These are phyloP conservation scores for Paramecium sonneborni DNA, from an alignment of 73 alveolate species.

Conservation along the genomic window DNA sequence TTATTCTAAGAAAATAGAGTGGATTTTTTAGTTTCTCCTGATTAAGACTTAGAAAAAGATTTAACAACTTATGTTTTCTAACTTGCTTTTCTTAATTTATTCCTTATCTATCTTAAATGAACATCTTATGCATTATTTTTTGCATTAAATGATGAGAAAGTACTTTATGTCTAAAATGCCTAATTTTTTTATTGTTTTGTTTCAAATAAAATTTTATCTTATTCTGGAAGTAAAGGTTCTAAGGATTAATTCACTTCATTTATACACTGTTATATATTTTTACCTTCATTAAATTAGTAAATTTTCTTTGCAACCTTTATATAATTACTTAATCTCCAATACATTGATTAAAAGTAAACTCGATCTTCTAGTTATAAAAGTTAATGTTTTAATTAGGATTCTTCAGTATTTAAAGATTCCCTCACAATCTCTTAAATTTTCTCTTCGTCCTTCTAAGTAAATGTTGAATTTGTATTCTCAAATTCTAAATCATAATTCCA, in stretches of 20 bases:
- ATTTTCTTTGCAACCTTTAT: neutral
- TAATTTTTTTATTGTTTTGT: neutral
- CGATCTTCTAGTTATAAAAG: neutral
- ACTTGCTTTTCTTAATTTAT: neutral
- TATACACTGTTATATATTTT: neutral
- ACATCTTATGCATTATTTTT: no score
- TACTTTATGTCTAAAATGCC: neutral
- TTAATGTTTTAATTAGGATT: no score
- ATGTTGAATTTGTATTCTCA: neutral
- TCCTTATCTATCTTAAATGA: neutral
- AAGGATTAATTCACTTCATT: neutral
- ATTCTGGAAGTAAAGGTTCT: neutral
- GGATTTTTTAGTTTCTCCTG: no score
- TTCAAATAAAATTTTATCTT: neutral
- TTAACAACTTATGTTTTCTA: no score
- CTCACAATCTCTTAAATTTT: neutral
- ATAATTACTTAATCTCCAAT: neutral
- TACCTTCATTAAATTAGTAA: neutral
- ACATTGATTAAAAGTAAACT: neutral
- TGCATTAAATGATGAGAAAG: neutral
- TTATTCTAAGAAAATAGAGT: no score
- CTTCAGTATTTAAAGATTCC: neutral
- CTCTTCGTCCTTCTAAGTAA: neutral
- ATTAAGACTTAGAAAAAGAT: no score
- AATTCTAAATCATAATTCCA: slow-evolving; percentile 13